Base-by-base conservation (phyloP, 225 moss, liverwort and hornwort genomes). In the Antitrichia curtipendula region DNA sequence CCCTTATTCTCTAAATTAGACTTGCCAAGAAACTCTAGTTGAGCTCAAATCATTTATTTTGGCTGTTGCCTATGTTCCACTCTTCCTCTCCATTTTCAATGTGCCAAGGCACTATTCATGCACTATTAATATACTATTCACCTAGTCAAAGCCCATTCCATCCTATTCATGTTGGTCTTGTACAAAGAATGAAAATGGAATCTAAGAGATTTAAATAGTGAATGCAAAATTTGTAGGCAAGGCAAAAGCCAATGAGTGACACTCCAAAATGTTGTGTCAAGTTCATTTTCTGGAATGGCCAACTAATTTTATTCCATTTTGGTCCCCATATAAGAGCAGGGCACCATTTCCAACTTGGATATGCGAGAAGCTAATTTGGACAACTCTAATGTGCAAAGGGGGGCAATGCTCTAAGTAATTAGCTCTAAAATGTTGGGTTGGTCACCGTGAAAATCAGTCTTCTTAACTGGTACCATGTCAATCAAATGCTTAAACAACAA, bases 401-500 rank as follows among this genome's bases (percentile, higher is more conserved):
- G 4, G 69, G 4, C 22, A 13, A 24, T 40, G 13, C 24, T 40
- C 2, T 38, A 13, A 13, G 1, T n/a, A 12, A 66, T n/a, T n/a
- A 65, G 9, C 1, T 5, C 1, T 16, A 1, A 8, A 32, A 9
- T 1, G 3, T 62, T 62, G 8, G 2, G 2, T 16, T 62, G 31
- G 31, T 31, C 31, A 62, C 0, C 0, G 2, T 62, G 5, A 1
- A 62, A 59, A 31, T 62, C 1, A 2, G 8, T 16, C 12, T 62
- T 62, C 16, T 31, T 29, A 9, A n/a, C n/a, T n/a, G n/a, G 7
- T 13, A 61, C 0, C 8, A 1, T 31, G 7, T 61, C 8, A 3
- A 15, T 4, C 12, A 15, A 31, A 10, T 8, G 4, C 8, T 62
- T 31, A 8, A 16, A 62, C 8, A 7, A 13, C 7, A 62, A 62